Evolutionary conservation across 2,329 filamentous ascomycete genomes (phyloP).

Genomic region (Fonsecaea erecta): DNA sequence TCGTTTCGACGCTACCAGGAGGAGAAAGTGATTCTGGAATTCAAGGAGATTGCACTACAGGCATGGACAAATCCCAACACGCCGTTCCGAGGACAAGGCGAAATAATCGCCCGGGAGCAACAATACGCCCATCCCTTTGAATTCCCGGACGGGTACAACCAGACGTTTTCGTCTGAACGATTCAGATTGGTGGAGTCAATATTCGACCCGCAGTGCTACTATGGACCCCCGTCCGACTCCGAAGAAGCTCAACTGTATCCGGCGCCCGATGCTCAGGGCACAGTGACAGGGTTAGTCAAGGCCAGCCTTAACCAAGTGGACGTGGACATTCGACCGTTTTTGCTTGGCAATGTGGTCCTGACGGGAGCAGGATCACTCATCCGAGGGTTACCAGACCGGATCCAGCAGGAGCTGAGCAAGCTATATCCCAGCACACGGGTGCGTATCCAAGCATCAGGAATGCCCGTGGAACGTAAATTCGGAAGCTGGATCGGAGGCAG

Average conservation of each 20-base stretch:
- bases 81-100: conserved; percentile 36
- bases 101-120: conserved; percentile 71
- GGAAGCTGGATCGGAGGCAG: conserved; percentile 96
- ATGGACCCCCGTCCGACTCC: conserved; percentile 54
- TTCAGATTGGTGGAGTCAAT: conserved; percentile 86
- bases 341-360: conserved; percentile 89
- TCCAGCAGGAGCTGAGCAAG: conserved; percentile 79
- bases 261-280: conserved; percentile 71
- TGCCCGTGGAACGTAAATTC: conserved; percentile 86
- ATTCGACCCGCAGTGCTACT: conserved; percentile 82
- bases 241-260: conserved; percentile 44
- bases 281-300: conserved; percentile 81
- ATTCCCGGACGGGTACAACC: conserved; percentile 95
- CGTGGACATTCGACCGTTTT: conserved; percentile 80
- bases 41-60: conserved; percentile 97
- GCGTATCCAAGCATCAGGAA: conserved; percentile 83
- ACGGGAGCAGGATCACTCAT: conserved; percentile 86
- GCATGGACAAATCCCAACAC: conserved; percentile 68
- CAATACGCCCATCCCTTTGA: conserved; percentile 81
- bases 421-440: conserved; percentile 86
- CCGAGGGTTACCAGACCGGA: conserved; percentile 87
- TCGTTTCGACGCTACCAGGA: conserved; percentile 86
- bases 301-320: conserved; percentile 79
- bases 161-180: conserved; percentile 88
- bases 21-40: conserved; percentile 90